Evolutionary conservation across 2,329 filamentous ascomycete genomes (phyloP).

Genomic region (Plectosphaerella cucumerina): DNA sequence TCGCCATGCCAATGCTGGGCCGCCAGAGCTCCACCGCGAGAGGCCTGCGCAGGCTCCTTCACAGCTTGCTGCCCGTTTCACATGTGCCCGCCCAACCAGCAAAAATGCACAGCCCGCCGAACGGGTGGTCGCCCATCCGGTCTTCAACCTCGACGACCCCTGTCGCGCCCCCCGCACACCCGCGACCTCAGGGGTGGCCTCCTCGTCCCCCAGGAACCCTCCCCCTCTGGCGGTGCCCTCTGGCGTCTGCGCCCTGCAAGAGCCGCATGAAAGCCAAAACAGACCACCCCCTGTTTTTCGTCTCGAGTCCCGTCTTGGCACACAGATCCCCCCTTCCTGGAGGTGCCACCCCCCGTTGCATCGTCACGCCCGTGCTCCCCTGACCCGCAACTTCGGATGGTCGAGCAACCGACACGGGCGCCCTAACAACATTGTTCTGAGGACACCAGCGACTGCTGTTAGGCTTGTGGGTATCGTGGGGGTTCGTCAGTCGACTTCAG

Average conservation of each 20-base stretch:
- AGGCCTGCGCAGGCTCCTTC: too few relatives aligned
- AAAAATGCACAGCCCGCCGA: too few relatives aligned
- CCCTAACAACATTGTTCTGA: background rate
- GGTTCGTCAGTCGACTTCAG: too few relatives aligned
- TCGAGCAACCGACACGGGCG: background rate
- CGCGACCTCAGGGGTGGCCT: background rate
- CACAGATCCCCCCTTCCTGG: background rate
- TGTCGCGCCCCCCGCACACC: background rate
- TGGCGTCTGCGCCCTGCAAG: background rate
- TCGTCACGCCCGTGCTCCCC: background rate
- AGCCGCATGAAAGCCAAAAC: background rate
- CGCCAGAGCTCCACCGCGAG: too few relatives aligned
- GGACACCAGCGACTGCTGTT: background rate
- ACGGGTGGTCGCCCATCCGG: too few relatives aligned
- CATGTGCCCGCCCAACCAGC: too few relatives aligned
- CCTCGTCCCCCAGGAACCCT: background rate
- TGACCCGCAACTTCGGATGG: background rate
- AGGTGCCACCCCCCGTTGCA: background rate
- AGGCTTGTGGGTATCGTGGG: background rate
- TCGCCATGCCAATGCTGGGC: too few relatives aligned
- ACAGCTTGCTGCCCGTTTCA: too few relatives aligned
- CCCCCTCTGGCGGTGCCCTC: background rate
- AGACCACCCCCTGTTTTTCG: background rate
- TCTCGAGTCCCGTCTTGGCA: background rate
- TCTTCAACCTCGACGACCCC: background rate